These are phyloP conservation scores for Jamesozyma rosinii DNA, from an alignment of 805 yeast genomes.

Conservation along the genomic window DNA sequence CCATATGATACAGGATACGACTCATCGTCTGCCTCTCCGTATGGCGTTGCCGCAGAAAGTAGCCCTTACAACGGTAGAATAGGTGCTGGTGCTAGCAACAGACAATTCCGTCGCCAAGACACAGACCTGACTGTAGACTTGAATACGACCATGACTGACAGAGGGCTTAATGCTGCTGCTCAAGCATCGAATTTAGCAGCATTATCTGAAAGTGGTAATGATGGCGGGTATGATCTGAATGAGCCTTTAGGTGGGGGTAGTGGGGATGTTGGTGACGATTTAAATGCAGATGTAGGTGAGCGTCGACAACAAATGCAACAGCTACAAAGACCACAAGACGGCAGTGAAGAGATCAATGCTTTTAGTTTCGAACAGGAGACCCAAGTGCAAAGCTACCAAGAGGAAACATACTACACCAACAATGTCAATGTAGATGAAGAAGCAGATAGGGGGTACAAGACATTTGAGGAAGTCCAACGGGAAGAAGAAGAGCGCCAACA, in stretches of 20 bases:
- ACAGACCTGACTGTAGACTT: conserved; percentile 1
- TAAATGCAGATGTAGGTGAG: conserved; percentile 22
- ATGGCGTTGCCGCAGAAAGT: neutral
- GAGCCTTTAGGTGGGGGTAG: conserved; percentile 19
- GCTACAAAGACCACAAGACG: neutral
- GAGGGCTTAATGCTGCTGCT: conserved; percentile 2
- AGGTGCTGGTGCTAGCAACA: neutral
- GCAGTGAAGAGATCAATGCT: neutral
- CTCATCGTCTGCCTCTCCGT: neutral
- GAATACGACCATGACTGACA: conserved; percentile 2
- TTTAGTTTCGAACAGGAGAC: conserved; percentile 9
- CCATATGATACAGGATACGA: neutral
- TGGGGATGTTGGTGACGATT: conserved; percentile 23
- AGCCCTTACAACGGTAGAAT: neutral
- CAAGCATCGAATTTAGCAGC: neutral
- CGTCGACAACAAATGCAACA: conserved; percentile 15
- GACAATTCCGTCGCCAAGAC: neutral
- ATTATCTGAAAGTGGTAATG: conserved; percentile 3
- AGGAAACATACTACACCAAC: conserved; percentile 61
- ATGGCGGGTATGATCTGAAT: conserved; percentile 19
- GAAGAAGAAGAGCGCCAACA: conserved; percentile 33
- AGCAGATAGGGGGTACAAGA: conserved; percentile 23
- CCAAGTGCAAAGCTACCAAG: conserved; percentile 47
- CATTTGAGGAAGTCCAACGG: conserved; percentile 31
- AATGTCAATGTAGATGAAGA: conserved; percentile 12